Evolutionary conservation across 2,329 filamentous ascomycete genomes (phyloP).

Genomic region (Diaporthe citriasiana): DNA sequence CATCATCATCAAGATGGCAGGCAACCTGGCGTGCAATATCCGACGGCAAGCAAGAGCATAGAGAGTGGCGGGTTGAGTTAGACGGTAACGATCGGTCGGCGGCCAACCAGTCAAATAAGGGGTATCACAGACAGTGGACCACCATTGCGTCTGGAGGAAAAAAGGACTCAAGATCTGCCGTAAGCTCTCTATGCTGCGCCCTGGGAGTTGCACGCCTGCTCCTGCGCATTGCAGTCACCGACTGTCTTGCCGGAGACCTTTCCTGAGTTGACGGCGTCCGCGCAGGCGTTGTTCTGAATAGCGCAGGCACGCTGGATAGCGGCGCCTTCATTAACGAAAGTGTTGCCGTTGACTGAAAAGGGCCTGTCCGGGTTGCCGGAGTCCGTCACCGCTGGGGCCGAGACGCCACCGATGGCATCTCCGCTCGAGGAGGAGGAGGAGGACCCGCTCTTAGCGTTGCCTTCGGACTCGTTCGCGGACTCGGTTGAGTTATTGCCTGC

Average conservation of each 20-base stretch:
- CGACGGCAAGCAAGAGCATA: constrained; percentile 23
- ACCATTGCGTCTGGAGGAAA: constrained; percentile 30
- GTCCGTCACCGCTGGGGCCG: constrained; percentile 64
- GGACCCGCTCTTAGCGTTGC: constrained; percentile 28
- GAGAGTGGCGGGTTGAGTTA: constrained; percentile 12
- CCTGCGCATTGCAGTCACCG: constrained; percentile 69
- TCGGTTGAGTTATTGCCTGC: constrained; percentile 25
- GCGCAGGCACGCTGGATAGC: constrained; percentile 74
- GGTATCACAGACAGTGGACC: constrained; percentile 33
- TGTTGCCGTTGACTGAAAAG: constrained; percentile 69
- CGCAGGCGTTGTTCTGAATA: constrained; percentile 73
- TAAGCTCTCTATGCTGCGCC: constrained; percentile 48
- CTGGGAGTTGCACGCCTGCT: constrained; percentile 57
- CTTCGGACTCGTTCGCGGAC: constrained; percentile 30
- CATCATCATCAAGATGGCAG: constrained; percentile 29
- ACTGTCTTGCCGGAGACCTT: constrained; percentile 56
- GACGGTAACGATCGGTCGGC: constrained; percentile 29
- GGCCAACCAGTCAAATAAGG: constrained; percentile 26
- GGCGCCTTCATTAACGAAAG: constrained; percentile 68
- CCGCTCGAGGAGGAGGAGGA: constrained; percentile 30
- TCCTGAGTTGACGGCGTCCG: constrained; percentile 68
- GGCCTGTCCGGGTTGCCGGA: constrained; percentile 64
- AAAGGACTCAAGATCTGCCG: constrained; percentile 30
- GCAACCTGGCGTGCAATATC: constrained; percentile 24
- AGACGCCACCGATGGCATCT: constrained; percentile 65